Conservation (phyloP, 306 rosid species). For the Mimosa pudica region DNA sequence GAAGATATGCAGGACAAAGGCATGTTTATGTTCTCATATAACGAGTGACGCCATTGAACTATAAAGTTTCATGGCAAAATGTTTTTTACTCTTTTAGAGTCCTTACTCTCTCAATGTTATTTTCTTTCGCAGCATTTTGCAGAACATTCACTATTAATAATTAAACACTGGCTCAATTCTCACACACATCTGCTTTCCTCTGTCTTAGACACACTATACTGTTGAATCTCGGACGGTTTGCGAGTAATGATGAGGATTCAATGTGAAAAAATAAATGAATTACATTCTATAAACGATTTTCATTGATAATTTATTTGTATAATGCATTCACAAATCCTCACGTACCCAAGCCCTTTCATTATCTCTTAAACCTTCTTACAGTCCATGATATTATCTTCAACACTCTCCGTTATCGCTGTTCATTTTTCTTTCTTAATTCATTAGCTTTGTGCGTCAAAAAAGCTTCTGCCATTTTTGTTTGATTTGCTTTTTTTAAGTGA, state of each 20-base stretch:
- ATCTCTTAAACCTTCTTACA: neutral
- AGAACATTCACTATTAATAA: neutral
- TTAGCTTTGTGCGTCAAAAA: neutral
- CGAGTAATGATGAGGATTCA: neutral
- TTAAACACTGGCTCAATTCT: neutral
- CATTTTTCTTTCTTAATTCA: neutral
- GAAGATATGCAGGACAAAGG: neutral
- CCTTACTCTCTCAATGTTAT: too few relatives aligned
- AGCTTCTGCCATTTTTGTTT: neutral
- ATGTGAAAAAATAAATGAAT: neutral
- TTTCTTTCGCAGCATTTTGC: too few relatives aligned
- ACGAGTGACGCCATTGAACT: neutral
- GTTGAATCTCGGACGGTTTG: neutral
- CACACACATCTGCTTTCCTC: too few relatives aligned
- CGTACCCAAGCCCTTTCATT: neutral
- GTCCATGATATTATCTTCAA: neutral
- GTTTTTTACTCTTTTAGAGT: conserved; percentile 8
- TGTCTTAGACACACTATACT: neutral
- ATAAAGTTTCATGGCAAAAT: conserved; percentile 27
- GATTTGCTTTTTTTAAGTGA: neutral
- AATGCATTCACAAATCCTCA: neutral
- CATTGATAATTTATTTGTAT: neutral
- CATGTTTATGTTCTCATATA: neutral
- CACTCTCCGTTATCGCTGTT: neutral
- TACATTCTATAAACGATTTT: neutral